These are phyloP conservation scores for Isoetes taiwanensis DNA, from an alignment of 75 land plant genomes.

Conservation along the genomic window DNA sequence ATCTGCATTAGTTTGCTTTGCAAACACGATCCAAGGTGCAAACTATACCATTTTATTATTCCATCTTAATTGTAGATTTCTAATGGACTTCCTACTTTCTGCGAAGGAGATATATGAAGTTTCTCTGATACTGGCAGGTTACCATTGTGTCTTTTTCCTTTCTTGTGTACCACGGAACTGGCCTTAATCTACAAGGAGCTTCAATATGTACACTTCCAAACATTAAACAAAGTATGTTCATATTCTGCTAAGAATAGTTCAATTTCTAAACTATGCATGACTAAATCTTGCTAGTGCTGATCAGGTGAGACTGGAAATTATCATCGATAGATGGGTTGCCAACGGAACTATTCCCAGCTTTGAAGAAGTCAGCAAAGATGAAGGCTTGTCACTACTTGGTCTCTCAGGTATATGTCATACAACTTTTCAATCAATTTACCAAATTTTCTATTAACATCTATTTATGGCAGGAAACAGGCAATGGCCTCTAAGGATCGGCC, in stretches of 20 bases:
- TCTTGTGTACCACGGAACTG: constrained; percentile 43
- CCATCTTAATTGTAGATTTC: background rate
- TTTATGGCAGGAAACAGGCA: constrained; percentile 22
- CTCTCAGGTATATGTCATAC: no score
- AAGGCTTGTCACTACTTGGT: constrained; percentile 30
- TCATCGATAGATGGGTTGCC: constrained; percentile 36
- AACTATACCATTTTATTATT: background rate
- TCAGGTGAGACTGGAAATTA: constrained; percentile 60
- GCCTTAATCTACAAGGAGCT: constrained; percentile 51
- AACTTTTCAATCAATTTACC: no score
- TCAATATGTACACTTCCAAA: constrained; percentile 57
- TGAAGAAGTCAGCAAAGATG: constrained; percentile 53
- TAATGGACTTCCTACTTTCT: background rate
- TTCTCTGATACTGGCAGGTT: constrained; percentile 16
- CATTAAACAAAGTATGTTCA: constrained; percentile 61
- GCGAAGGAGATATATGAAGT: background rate
- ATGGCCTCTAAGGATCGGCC: constrained; percentile 44
- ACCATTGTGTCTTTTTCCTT: no score
- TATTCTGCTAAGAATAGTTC: no score
- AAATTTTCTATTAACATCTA: background rate
- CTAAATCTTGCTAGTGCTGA: constrained; percentile 12
- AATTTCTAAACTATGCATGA: no score
- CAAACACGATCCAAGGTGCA: constrained; percentile 35
- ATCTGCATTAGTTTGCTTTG: constrained; percentile 30
- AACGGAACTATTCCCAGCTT: constrained; percentile 34